Evolutionary conservation across 768 basidiomycete species (phyloP).

Genomic region (Russula earlei): DNA sequence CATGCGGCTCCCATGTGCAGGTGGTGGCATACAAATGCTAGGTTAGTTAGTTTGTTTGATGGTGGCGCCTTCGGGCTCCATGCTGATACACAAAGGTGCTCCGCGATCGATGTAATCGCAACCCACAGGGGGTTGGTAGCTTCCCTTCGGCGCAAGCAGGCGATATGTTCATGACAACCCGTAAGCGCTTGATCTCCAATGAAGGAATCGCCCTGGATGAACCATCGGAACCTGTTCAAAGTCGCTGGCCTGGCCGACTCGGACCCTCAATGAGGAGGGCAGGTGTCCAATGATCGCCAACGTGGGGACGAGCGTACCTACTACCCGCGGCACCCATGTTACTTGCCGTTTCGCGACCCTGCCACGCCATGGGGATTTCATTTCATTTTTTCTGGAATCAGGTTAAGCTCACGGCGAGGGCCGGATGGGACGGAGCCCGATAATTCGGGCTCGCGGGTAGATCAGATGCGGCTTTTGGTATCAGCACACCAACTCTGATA

Average conservation of each 20-base stretch:
- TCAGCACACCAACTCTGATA: background rate
- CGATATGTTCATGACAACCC: background rate
- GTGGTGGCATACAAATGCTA: background rate
- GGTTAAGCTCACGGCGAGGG: background rate
- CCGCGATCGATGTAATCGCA: background rate
- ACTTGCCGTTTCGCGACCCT: background rate
- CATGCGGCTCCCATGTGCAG: background rate
- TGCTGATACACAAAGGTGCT: background rate
- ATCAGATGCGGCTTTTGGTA: background rate
- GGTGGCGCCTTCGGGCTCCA: conserved; percentile 6
- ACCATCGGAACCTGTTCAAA: background rate
- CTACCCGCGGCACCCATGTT: too few species aligned
- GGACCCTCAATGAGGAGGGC: too few species aligned
- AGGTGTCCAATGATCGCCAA: too few species aligned
- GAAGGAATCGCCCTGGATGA: background rate
- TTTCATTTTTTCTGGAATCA: background rate
- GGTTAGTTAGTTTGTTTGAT: conserved; percentile 3
- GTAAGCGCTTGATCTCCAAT: background rate
- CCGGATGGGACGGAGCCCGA: background rate
- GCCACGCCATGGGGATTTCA: background rate
- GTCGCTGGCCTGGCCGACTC: too few species aligned
- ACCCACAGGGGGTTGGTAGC: background rate
- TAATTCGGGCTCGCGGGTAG: background rate
- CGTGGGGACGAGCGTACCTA: too few species aligned
- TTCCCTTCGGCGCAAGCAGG: background rate